Evolutionary conservation across 73 alveolate genomes (phyloP).

Genomic region (Breviolum minutum): DNA sequence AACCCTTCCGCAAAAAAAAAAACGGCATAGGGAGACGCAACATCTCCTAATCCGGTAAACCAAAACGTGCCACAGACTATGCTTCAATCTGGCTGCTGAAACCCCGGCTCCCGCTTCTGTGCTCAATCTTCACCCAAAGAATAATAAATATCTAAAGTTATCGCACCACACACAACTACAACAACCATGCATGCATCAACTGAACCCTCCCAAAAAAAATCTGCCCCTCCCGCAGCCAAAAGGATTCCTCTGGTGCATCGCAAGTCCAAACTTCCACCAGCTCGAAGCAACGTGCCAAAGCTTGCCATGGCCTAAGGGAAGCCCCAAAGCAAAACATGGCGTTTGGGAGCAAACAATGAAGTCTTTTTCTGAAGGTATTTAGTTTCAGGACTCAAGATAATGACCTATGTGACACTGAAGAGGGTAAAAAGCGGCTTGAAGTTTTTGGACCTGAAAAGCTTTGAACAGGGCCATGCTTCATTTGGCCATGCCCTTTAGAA

Average conservation of each 20-base stretch:
- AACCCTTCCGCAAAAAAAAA: slow-evolving; percentile 96
- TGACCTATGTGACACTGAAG: too few relatives aligned
- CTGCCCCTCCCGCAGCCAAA: not conserved
- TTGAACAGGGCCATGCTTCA: too few relatives aligned
- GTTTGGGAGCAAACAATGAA: not conserved
- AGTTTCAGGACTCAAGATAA: too few relatives aligned
- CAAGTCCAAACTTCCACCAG: slow-evolving; percentile 27
- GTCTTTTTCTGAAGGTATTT: not conserved
- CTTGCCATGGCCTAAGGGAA: slow-evolving; percentile 84
- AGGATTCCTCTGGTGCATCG: not conserved
- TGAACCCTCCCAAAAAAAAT: not conserved
- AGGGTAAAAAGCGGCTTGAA: too few relatives aligned
- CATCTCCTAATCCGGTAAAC: too few relatives aligned
- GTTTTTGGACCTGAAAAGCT: too few relatives aligned
- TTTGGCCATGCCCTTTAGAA: too few relatives aligned
- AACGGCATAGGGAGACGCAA: slow-evolving; percentile 18
- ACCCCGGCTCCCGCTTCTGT: too few relatives aligned
- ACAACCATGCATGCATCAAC: not conserved
- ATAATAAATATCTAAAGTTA: not conserved
- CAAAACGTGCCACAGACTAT: too few relatives aligned
- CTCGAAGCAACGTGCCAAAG: slow-evolving; percentile 77
- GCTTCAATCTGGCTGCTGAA: too few relatives aligned
- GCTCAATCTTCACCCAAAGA: too few relatives aligned
- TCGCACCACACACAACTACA: not conserved
- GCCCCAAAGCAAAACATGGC: not conserved